phyloP scores from a whole-genome alignment of 352 stramenopile species.

The Thalassiosira hispida region DNA sequence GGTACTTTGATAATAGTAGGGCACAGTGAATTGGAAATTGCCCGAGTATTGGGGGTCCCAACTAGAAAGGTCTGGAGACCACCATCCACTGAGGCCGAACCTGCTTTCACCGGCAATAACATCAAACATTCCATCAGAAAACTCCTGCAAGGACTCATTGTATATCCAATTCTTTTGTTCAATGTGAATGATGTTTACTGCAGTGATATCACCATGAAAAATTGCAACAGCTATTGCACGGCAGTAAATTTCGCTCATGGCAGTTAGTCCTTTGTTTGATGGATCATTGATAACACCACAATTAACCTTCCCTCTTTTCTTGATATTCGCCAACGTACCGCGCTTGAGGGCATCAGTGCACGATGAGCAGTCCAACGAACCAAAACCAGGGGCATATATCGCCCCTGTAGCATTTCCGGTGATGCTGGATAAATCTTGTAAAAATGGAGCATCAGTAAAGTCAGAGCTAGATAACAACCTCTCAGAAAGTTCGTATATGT shows the following conservation, averaged over 20 bases:
- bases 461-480: background rate
- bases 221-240: background rate
- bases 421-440: background rate
- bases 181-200: background rate
- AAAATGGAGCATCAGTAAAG: background rate
- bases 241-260: background rate
- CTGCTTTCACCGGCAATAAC: background rate
- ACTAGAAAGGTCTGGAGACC: background rate
- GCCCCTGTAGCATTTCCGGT: too few species aligned
- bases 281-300: background rate
- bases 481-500: background rate
- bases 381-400: too few species aligned
- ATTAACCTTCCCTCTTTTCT: background rate
- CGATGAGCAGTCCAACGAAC: too few species aligned
- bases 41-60: background rate
- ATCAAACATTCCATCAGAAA: background rate
- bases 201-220: background rate
- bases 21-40: background rate
- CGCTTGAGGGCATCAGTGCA: background rate
- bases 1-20: too few species aligned
- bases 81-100: background rate
- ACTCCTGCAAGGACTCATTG: background rate
- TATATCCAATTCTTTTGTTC: too few species aligned
- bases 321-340: background rate
- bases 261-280: background rate